phyloP scores from a whole-genome alignment of 305 asterid species.

The Fraxinus latifolia region DNA sequence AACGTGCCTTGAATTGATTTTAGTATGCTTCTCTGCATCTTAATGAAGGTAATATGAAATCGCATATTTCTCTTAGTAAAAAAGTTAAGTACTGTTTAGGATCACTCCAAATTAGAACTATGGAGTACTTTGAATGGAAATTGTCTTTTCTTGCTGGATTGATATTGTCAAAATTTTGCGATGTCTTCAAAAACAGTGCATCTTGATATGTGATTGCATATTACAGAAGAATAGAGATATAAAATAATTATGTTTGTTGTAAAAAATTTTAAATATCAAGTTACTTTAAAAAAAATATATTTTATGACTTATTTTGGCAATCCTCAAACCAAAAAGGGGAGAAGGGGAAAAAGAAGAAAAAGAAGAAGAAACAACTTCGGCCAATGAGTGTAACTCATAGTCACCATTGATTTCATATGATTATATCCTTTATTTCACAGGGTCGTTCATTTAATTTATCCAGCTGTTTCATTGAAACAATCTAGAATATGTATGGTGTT shows the following conservation, averaged over 20 bases:
- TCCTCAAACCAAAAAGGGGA: not conserved
- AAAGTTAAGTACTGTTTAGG: not conserved
- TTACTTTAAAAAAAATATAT: not conserved
- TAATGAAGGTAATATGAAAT: not conserved
- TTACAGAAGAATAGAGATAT: not conserved
- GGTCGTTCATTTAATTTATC: not conserved
- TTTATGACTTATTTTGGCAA: slow-evolving; percentile 1
- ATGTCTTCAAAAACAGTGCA: slow-evolving; percentile 1
- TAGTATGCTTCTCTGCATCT: not conserved
- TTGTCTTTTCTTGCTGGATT: slow-evolving; percentile 9
- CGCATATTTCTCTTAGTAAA: not conserved
- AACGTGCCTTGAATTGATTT: not conserved
- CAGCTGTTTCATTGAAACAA: not conserved
- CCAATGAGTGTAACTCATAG: not conserved
- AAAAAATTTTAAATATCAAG: slow-evolving; percentile 10
- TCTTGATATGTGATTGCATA: slow-evolving; percentile 16
- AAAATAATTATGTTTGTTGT: not conserved
- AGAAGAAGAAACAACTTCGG: not conserved
- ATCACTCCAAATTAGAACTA: slow-evolving; percentile 6
- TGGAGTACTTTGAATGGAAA: slow-evolving; percentile 7
- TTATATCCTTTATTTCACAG: not conserved
- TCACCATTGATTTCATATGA: not conserved
- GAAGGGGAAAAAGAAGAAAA: not conserved
- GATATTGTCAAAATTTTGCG: slow-evolving; percentile 16
- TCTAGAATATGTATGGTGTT: slow-evolving; percentile 8